A percentile compares a stretch with the other conserved stretches of the same genome.
phyloP scores from a whole-genome alignment of 2,329 filamentous ascomycete species.

The Aspergillus sp. region DNA sequence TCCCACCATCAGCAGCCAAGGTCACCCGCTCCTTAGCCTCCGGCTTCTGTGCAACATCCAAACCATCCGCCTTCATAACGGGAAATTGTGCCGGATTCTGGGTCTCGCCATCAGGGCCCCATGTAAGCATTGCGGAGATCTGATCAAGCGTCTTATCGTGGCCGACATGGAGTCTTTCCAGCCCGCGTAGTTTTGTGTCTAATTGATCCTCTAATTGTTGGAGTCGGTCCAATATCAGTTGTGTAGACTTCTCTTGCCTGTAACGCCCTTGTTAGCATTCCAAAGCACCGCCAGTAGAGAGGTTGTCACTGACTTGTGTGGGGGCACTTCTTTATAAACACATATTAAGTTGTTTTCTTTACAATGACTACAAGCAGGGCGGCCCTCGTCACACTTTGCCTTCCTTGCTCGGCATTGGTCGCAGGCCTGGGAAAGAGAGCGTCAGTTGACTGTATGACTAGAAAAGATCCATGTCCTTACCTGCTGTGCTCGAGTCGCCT shows the following conservation, averaged over 20 bases:
- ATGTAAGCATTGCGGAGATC: conserved; percentile 1
- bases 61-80: conserved; percentile 26
- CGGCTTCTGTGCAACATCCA: conserved; percentile 12
- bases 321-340: conserved; percentile 85
- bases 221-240: conserved; percentile 36
- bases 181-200: conserved; percentile 22
- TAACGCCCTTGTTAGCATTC: conserved; percentile 3
- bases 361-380: conserved; percentile 79
- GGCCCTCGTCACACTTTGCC: conserved; percentile 86
- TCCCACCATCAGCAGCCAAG: not conserved
- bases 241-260: conserved; percentile 44
- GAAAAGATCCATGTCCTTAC: conserved; percentile 18
- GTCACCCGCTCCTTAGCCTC: conserved; percentile 16
- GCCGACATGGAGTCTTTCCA: conserved; percentile 21
- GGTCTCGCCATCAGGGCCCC: conserved; percentile 6
- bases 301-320: conserved; percentile 70
- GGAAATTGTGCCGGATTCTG: conserved; percentile 17
- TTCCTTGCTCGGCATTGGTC: conserved; percentile 85
- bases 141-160: conserved; percentile 15
- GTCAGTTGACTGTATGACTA: not conserved
- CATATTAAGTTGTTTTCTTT: conserved; percentile 81
- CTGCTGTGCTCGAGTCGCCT: conserved; percentile 42
- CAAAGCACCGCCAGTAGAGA: not conserved
- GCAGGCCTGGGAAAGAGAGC: conserved; percentile 65
- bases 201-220: conserved; percentile 32